phyloP scores from a whole-genome alignment of 441 rosid genomes.

The Melianthus villosus region DNA sequence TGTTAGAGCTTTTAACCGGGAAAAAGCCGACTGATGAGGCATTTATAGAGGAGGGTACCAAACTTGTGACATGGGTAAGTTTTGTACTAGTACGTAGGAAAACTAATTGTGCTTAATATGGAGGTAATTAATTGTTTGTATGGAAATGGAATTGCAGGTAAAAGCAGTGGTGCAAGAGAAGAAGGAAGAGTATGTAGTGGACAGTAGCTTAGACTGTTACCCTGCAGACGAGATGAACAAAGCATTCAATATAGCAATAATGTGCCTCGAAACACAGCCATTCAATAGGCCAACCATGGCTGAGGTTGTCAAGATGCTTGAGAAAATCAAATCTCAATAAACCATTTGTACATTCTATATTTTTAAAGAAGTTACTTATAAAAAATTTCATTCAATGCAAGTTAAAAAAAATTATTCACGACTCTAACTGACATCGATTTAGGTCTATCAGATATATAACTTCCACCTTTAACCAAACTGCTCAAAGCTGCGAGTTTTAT shows the following conservation, averaged over 20 bases:
- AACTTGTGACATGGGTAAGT: slow-evolving; percentile 76
- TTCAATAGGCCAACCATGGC: slow-evolving; percentile 61
- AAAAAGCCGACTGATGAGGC: slow-evolving; percentile 64
- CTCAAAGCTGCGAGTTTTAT: no score
- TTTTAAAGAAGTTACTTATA: no score
- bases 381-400: no score
- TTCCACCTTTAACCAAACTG: no score
- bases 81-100: background rate
- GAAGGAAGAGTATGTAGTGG: slow-evolving; percentile 45
- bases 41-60: slow-evolving; percentile 70
- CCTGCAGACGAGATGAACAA: slow-evolving; percentile 37
- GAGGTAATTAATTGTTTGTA: background rate
- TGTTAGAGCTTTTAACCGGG: slow-evolving; percentile 64
- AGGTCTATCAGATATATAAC: no score
- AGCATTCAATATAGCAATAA: slow-evolving; percentile 39
- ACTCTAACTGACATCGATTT: no score
- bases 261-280: slow-evolving; percentile 77
- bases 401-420: no score
- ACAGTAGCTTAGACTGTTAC: slow-evolving; percentile 31
- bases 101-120: no score
- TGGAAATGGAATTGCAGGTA: slow-evolving; percentile 23
- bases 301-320: slow-evolving; percentile 74
- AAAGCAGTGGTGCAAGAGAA: slow-evolving; percentile 53
- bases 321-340: slow-evolving; percentile 21
- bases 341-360: no score